These are phyloP conservation scores for Daldinia grandis DNA, from an alignment of 495 filamentous ascomycete genomes.

Conservation along the genomic window DNA sequence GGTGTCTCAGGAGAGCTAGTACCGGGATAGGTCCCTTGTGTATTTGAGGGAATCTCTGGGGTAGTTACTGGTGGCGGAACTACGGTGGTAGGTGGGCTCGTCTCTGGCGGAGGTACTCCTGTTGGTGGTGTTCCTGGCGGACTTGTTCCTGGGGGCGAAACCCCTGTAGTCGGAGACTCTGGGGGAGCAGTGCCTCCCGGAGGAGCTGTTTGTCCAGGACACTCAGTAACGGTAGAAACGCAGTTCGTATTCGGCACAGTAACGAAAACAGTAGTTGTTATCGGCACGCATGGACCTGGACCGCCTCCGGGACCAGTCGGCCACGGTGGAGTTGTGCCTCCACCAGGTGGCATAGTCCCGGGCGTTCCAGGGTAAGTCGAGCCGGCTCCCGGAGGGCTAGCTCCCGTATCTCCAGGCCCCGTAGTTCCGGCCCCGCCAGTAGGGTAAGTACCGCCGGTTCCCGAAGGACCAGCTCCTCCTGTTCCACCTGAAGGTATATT, in stretches of 20 bases:
- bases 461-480: neutral
- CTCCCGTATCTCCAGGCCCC: neutral
- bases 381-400: neutral
- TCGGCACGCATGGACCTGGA: conserved; percentile 5
- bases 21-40: neutral
- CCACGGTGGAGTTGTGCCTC: neutral
- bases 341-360: conserved; percentile 1
- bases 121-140: neutral
- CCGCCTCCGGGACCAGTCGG: neutral
- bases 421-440: neutral
- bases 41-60: neutral
- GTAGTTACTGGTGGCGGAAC: too few relatives aligned
- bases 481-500: neutral
- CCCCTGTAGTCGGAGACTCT: neutral
- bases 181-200: neutral
- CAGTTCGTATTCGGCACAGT: conserved; percentile 13
- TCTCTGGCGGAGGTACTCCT: neutral
- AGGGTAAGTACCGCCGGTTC: neutral
- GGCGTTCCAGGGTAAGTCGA: neutral
- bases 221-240: conserved; percentile 10
- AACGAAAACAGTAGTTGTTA: conserved; percentile 22
- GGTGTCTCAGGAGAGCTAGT: too few relatives aligned
- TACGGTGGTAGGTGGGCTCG: too few relatives aligned
- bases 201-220: neutral
- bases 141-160: neutral